phyloP scores from a whole-genome alignment of 2,329 filamentous ascomycete genomes.

The Penicillium capsulatum region DNA sequence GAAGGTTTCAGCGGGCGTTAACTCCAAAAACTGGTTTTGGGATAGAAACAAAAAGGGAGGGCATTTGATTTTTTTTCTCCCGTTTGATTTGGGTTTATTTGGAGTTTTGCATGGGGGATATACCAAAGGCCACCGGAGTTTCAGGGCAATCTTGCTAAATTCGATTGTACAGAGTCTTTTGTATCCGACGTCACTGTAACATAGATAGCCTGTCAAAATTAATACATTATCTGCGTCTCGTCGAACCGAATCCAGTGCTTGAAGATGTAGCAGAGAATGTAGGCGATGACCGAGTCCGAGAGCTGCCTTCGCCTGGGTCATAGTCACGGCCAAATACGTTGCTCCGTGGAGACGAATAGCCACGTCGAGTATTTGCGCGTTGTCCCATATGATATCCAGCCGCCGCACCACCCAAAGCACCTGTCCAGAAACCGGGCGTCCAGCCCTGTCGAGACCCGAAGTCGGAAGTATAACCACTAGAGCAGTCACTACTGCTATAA shows the following conservation, averaged over 20 bases:
- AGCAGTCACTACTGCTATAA: constrained; percentile 29
- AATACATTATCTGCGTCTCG: constrained; percentile 35
- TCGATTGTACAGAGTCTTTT: neutral
- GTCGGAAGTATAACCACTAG: constrained; percentile 18
- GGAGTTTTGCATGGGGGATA: neutral
- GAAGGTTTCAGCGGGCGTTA: neutral
- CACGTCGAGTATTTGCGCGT: constrained; percentile 13
- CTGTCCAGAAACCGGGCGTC: constrained; percentile 48
- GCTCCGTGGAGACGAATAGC: constrained; percentile 15
- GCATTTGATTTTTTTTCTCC: no score
- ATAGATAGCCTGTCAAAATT: neutral
- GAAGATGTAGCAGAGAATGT: constrained; percentile 31
- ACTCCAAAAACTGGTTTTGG: no score
- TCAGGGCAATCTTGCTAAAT: neutral
- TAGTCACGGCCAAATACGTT: constrained; percentile 14
- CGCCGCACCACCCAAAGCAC: constrained; percentile 40
- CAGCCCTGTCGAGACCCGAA: constrained; percentile 29
- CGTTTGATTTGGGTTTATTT: neutral
- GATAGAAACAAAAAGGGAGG: no score
- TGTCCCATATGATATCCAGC: constrained; percentile 43
- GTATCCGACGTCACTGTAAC: neutral
- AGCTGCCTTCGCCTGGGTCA: constrained; percentile 34
- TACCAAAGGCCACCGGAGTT: neutral
- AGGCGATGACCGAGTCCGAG: constrained; percentile 30
- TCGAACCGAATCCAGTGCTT: constrained; percentile 47